These are phyloP conservation scores for Blastobotrys elegans DNA, from an alignment of 1,139 yeast genomes.

Conservation along the genomic window DNA sequence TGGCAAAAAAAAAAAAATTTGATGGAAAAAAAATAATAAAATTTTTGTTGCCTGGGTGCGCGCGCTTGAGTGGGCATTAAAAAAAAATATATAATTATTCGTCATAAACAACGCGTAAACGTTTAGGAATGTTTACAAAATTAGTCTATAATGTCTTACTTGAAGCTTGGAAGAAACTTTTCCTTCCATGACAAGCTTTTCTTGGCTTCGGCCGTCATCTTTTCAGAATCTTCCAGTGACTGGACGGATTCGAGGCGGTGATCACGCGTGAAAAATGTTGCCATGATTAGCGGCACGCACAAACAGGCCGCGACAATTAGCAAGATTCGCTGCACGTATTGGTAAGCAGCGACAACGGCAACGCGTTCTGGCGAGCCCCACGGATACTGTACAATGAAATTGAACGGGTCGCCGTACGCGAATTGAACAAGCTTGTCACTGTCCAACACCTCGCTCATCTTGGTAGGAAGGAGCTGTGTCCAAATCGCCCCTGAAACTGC, in stretches of 20 bases:
- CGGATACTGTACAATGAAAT: neutral
- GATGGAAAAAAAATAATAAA: too few species aligned
- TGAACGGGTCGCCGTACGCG: slow-evolving; percentile 8
- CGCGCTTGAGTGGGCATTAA: too few species aligned
- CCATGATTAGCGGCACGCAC: neutral
- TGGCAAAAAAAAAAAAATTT: neutral
- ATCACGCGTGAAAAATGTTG: slow-evolving; percentile 1
- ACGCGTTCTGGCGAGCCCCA: slow-evolving; percentile 10
- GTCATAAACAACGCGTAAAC: too few species aligned
- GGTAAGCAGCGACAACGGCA: slow-evolving; percentile 2
- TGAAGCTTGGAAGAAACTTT: neutral
- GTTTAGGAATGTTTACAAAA: too few species aligned
- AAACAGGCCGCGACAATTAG: slow-evolving; percentile 6
- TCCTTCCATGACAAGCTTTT: neutral
- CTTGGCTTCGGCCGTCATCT: neutral
- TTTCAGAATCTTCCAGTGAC: neutral
- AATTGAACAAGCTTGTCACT: neutral
- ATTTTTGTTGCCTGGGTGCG: too few species aligned
- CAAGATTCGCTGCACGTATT: slow-evolving; percentile 4
- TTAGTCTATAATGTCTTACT: too few species aligned
- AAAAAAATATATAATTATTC: too few species aligned
- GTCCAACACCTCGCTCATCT: neutral
- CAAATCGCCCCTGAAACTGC: slow-evolving; percentile 46
- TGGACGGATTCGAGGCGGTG: slow-evolving; percentile 7
- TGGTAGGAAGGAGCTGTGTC: slow-evolving; percentile 39